Evolutionary conservation across 108 stramenopile genomes (phyloP).

Genomic region (Skeletonema costatum): DNA sequence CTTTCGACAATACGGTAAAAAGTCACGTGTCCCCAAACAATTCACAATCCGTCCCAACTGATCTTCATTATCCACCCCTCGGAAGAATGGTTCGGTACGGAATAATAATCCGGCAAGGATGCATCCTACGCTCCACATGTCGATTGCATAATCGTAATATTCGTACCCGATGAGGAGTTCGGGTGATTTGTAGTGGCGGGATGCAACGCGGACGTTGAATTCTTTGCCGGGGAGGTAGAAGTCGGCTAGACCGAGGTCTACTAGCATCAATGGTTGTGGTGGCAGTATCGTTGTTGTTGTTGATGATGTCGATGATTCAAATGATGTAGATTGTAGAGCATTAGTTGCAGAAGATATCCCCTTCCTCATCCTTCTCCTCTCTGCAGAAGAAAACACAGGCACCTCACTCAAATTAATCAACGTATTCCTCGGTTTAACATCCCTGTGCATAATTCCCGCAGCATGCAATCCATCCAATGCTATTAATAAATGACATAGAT

Average conservation of each 20-base stretch:
- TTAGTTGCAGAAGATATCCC: background rate
- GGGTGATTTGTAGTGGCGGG: constrained; percentile 91
- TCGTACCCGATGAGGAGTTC: constrained; percentile 86
- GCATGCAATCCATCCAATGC: constrained; percentile 87
- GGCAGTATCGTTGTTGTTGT: constrained; percentile 4
- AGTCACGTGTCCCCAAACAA: constrained; percentile 74
- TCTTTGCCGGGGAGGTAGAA: constrained; percentile 85
- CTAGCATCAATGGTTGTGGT: constrained; percentile 74
- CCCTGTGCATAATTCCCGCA: constrained; percentile 91
- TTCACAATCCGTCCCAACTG: constrained; percentile 79
- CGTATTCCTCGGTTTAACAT: constrained; percentile 95
- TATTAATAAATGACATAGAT: constrained; percentile 85
- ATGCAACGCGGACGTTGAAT: constrained; percentile 92
- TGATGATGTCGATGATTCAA: background rate
- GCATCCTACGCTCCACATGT: constrained; percentile 89
- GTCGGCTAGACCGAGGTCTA: constrained; percentile 92
- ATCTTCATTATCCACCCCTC: constrained; percentile 83
- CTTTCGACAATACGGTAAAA: constrained; percentile 60
- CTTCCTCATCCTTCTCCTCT: background rate
- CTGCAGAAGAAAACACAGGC: background rate
- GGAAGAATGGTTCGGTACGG: constrained; percentile 83
- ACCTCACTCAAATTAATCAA: constrained; percentile 69
- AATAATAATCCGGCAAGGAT: constrained; percentile 82
- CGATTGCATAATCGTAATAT: constrained; percentile 82
- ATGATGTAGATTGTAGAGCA: background rate